A percentile compares a stretch with the other conserved stretches of the same genome.
Conservation (phyloP, 768 basidiomycete genomes). For the Crepidotus variabilis region DNA sequence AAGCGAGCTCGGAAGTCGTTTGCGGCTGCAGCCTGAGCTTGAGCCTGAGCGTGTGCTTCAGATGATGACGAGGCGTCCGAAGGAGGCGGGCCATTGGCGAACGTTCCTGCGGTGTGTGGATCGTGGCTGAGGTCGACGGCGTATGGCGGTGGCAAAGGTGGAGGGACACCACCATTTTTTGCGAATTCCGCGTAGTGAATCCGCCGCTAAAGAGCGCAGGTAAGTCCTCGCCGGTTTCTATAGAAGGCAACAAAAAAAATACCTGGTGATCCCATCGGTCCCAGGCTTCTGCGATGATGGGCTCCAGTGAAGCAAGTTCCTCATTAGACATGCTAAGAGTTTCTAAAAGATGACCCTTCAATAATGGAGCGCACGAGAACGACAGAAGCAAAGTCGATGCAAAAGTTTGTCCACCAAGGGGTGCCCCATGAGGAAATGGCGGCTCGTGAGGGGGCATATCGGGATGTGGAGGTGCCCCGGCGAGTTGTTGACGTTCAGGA, state of each 20-base stretch:
- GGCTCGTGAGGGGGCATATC: slow-evolving; percentile 41
- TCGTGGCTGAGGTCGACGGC: slow-evolving; percentile 25
- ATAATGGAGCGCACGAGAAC: slow-evolving; percentile 67
- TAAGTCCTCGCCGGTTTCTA: not conserved
- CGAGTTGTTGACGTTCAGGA: slow-evolving; percentile 34
- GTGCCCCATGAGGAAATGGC: slow-evolving; percentile 56
- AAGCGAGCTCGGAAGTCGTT: slow-evolving; percentile 68
- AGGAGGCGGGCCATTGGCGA: slow-evolving; percentile 21
- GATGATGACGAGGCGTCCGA: slow-evolving; percentile 22
- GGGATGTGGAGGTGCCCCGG: slow-evolving; percentile 29
- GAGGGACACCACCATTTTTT: slow-evolving; percentile 26
- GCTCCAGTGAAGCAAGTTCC: slow-evolving; percentile 74
- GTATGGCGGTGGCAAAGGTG: slow-evolving; percentile 25
- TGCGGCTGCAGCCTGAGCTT: slow-evolving; percentile 15
- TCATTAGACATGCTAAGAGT: slow-evolving; percentile 74
- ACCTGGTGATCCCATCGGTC: slow-evolving; percentile 86
- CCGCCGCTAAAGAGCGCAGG: slow-evolving; percentile 28
- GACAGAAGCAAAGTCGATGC: slow-evolving; percentile 75
- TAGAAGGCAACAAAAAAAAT: slow-evolving; percentile 2
- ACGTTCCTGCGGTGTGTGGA: slow-evolving; percentile 16
- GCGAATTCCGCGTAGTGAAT: slow-evolving; percentile 39
- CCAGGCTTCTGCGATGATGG: slow-evolving; percentile 80
- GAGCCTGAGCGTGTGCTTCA: slow-evolving; percentile 8
- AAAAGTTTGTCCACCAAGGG: slow-evolving; percentile 70
- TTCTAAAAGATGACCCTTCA: slow-evolving; percentile 74